Evolutionary conservation across 139 green algal genomes (phyloP), one percentile per base, ranked within the genome.

Genomic region (Chlamydomonas eustigma): DNA sequence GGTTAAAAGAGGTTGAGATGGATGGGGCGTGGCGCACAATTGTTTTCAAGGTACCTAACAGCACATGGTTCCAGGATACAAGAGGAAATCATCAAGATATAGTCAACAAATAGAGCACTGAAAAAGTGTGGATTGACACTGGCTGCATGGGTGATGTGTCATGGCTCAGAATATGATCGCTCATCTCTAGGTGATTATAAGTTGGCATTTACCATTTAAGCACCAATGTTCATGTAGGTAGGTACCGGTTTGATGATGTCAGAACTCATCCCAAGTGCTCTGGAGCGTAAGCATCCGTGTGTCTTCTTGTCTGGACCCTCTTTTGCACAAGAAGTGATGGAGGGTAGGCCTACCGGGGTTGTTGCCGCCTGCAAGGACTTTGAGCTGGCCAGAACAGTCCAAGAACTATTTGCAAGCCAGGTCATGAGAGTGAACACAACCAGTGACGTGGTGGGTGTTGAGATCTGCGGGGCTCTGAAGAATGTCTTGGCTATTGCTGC

Each of bases 401-500:
- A 97, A 84, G 78, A 84, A 37, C 87, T 99, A 58, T 95, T 99
- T 75, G 93, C 96, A 2, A 93, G 86, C 50, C 87, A 87, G 0
- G 84, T 79, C 68, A 91, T 99, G 85, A 88, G 96, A 2, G 92
- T 99, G 37, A 98, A 98, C 91, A 96, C 86, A 5, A 91, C 88
- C 25, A 93, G 78, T 4, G 96, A 99, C 71, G 96, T 99, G 51
- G 87, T 87, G 65, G 96, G 96, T 24, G 94, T 99, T 12, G 96
- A 99, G 87, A 92, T 99, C 51, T 97, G 92, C 67, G 96, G 96
- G 28, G 95, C 96, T 31, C 86, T 98, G 28, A 99, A 99, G 77
- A 99, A 99, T 77, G 96, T 99, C 81, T 85, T 99, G 51, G 96
- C 96, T 24, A 98, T 99, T 71, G 96, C 94, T 1, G 95, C 96